A percentile compares a stretch with the other conserved stretches of the same genome.
Conservation (phyloP, 345 rosid species). For the Eucalyptus pauciflora region DNA sequence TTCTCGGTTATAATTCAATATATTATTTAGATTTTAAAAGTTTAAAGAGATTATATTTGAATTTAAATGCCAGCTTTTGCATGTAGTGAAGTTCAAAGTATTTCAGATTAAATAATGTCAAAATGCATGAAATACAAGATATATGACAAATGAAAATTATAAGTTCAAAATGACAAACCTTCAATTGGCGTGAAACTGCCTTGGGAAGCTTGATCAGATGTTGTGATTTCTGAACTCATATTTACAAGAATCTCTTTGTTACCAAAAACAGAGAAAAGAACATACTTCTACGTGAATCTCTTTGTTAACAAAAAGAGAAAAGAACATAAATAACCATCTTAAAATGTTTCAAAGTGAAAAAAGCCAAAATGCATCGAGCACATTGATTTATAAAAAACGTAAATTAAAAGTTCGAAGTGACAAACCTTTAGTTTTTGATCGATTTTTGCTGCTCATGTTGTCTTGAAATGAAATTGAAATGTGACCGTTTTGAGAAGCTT, state of each 20-base stretch:
- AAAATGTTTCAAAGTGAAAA: not conserved
- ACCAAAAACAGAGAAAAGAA: no score
- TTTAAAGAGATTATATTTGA: rapidly evolving
- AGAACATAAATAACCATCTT: not conserved
- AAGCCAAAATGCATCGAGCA: not conserved
- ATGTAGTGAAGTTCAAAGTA: rapidly evolving
- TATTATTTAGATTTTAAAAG: not conserved
- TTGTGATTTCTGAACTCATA: not conserved
- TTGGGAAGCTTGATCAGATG: not conserved
- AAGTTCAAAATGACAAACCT: not conserved
- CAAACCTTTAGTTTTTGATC: no score
- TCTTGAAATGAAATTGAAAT: no score
- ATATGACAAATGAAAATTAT: not conserved
- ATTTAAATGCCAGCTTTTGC: not conserved
- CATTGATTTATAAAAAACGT: no score
- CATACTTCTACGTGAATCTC: not conserved
- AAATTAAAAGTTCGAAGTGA: no score
- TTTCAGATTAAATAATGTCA: not conserved
- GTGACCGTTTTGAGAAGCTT: not conserved
- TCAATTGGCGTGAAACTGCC: not conserved
- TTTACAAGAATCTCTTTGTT: rapidly evolving
- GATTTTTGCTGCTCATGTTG: no score
- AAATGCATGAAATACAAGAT: not conserved
- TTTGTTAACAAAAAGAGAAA: not conserved
- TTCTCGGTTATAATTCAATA: not conserved